Base-by-base conservation (phyloP, 257 asterid genomes). In the Paulownia fortunei region DNA sequence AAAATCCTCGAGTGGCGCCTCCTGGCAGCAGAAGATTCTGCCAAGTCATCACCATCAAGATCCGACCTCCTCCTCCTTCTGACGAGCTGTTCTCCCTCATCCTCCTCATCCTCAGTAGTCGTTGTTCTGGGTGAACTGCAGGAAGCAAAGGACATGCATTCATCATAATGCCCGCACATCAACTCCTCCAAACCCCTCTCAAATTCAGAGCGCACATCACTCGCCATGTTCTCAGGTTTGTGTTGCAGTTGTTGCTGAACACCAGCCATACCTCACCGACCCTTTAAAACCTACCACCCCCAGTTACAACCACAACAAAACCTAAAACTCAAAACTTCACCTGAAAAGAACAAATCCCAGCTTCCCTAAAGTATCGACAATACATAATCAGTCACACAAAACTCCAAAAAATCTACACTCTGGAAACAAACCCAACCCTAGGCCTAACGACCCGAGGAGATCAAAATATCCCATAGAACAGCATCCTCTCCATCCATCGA, bases 21-120 rank as follows among this genome's bases (percentile, higher is more conserved):
- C 87, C 93, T 89, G 67, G 92, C 94, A 6, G 94, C 95, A 73
- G 97, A 92, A 44, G 97, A 86, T 83, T 92, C 97, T 4, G 96
- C 97, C 84, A 88, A 71, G 79, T 91, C 97, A 76, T 89, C 91
- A 9, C 95, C 94, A 58, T 91, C 96, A 21, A 88, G 92, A 79
- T 91, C 95, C 7, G 96, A 89, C 90, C 97, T 86, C 76, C 96
- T 88, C 86, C 97, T 87, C 87, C 95, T 82, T 69, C 93, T 84
- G 7, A 84, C 87, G 27, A 91, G 91, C 69, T 86, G 97, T 26
- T 92, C 97, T 8, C 87, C 88, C 46, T 87, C 95, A 23, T 84
- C 94, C 32, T 84, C 97, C 64, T 86, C 97, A 24, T 88, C 96
- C 75, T 89, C 94, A 3, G 85, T 77, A 32, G 87, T 65, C 69